Evolutionary conservation across 1,139 yeast genomes (phyloP).

Genomic region (Blastobotrys aristatus): DNA sequence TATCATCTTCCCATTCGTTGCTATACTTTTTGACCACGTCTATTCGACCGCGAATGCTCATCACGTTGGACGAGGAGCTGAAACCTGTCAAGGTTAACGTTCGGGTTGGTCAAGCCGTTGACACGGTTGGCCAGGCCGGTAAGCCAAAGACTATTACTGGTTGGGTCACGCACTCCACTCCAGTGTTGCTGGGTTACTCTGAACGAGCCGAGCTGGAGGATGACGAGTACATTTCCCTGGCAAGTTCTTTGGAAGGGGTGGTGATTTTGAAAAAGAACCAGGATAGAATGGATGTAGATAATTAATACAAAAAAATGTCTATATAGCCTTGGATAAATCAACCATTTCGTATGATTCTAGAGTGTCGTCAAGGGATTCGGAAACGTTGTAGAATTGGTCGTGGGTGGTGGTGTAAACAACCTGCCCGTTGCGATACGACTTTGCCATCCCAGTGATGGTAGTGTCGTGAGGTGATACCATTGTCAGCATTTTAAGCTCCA

Average conservation of each 20-base stretch:
- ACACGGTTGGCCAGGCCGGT: slow-evolving; percentile 98
- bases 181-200: slow-evolving; percentile 87
- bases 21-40: slow-evolving; percentile 86
- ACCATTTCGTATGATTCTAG: too few relatives aligned
- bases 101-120: slow-evolving; percentile 98
- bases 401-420: too few relatives aligned
- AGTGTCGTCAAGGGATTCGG: too few relatives aligned
- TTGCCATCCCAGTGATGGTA: too few relatives aligned
- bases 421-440: too few relatives aligned
- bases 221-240: slow-evolving; percentile 82
- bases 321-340: too few relatives aligned
- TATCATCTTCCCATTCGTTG: slow-evolving; percentile 66
- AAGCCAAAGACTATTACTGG: slow-evolving; percentile 98
- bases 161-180: slow-evolving; percentile 98
- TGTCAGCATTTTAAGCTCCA: too few relatives aligned
- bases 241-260: slow-evolving; percentile 83
- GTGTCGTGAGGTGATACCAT: too few relatives aligned
- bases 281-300: slow-evolving; percentile 69
- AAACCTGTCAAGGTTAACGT: slow-evolving; percentile 91
- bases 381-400: too few relatives aligned
- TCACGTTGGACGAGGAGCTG: slow-evolving; percentile 86
- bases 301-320: too few relatives aligned
- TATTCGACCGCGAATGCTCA: slow-evolving; percentile 85
- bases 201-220: slow-evolving; percentile 97
- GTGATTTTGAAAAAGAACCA: slow-evolving; percentile 91